phyloP scores from a whole-genome alignment of 768 basidiomycete species.

The Daedalea quercina region DNA sequence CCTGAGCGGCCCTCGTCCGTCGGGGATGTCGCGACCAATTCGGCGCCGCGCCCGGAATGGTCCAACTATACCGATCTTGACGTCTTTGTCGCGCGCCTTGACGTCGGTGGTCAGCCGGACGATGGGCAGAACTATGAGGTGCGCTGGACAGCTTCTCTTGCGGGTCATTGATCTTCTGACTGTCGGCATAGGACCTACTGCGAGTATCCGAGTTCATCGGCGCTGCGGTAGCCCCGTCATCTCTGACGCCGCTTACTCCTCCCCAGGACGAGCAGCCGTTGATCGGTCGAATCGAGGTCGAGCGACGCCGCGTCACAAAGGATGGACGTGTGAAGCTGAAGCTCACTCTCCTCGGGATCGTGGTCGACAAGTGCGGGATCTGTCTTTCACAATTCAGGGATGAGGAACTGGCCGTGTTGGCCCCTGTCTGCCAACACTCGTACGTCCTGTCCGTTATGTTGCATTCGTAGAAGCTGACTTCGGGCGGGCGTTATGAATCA shows the following conservation, averaged over 20 bases:
- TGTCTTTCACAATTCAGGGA: constrained; percentile 66
- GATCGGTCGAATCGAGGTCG: constrained; percentile 38
- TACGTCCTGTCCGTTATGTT: constrained; percentile 22
- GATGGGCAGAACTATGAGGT: constrained; percentile 63
- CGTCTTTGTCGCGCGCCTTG: constrained; percentile 50
- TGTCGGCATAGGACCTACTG: constrained; percentile 40
- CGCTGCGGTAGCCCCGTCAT: constrained; percentile 37
- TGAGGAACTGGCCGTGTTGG: constrained; percentile 48
- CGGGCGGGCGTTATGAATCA: constrained; percentile 8
- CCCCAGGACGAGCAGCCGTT: constrained; percentile 12
- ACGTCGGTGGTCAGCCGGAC: constrained; percentile 29
- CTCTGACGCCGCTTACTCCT: constrained; percentile 7
- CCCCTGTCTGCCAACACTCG: constrained; percentile 54
- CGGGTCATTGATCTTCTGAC: background rate
- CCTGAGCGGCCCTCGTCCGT: background rate
- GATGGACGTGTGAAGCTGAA: constrained; percentile 72
- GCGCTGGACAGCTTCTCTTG: constrained; percentile 21
- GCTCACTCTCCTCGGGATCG: constrained; percentile 51
- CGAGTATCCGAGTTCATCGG: constrained; percentile 59
- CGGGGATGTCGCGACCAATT: background rate
- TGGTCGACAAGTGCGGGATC: constrained; percentile 67
- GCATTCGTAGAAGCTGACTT: too few relatives aligned
- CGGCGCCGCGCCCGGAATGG: background rate
- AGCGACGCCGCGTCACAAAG: constrained; percentile 49
- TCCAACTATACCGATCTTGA: constrained; percentile 48